Base-by-base conservation (phyloP, 352 stramenopile species). In the Phytopythium mirpurense region DNA sequence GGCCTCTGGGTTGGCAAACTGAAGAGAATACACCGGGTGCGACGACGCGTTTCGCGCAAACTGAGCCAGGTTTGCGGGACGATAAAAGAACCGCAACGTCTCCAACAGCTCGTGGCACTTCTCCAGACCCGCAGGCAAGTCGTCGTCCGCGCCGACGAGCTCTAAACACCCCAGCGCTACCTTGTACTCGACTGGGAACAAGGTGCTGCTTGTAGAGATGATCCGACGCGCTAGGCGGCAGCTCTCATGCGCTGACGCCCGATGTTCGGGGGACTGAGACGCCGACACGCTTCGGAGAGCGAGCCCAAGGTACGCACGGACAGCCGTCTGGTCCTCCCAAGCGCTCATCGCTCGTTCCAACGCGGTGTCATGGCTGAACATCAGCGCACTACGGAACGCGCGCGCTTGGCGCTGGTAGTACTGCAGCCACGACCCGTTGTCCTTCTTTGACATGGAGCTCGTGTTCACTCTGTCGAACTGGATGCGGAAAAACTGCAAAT, bases 1-100 rank as follows among this genome's bases (percentile, higher is more conserved):
- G 7, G 36, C 45, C 16, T 60, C 19, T 10, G 51, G n/a, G 19
- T 50, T 57, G 21, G 63, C 68, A 27, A 72, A 78, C 32, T 85
- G 72, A 21, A 86, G 68, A 3, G 77, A 70, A 46, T 72, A 83
- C 1, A 83, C 56, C 3, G 79, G 77, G 50, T 88, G 70, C 15
- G 67, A 74, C 19, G 76, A 88, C 8, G 68, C 77, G 14, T 54
- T 67, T 26, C 80, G 72, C 7, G 54, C 51, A 29, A 88, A 75
- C 54, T 83, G 72, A 2, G 70, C 77, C 36, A 68, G 56, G 31
- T 86, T 88, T 1, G 81, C 67, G 16, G 73, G 68, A 18, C 83
- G 74, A 51, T 88, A 90, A 44, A 90, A 88, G 56, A 90, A 79
- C 3, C 64, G 60, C 31, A 93, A 59, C 64, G 73, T 84, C 18